These are phyloP conservation scores for Fusarium neocosmosporiellum DNA, from an alignment of 2,329 filamentous ascomycete genomes.

Conservation along the genomic window DNA sequence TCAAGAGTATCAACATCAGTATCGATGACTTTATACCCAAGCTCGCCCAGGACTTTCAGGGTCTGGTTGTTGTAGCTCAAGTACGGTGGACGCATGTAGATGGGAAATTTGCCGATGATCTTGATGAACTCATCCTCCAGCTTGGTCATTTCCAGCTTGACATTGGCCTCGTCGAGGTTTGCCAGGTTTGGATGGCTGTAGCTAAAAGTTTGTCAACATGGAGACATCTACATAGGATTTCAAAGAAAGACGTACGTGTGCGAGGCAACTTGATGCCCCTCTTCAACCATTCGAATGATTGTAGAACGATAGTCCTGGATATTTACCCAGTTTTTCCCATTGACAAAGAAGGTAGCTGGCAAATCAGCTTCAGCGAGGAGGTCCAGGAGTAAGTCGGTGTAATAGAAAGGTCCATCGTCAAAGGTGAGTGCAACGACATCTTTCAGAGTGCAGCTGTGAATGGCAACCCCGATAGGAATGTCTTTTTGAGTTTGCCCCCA, in stretches of 20 bases:
- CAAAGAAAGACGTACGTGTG: conserved; percentile 49
- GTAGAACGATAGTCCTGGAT: conserved; percentile 36
- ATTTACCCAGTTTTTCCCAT: conserved; percentile 38
- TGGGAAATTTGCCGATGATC: conserved; percentile 44
- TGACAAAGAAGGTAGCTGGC: conserved; percentile 47
- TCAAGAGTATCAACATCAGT: conserved; percentile 68
- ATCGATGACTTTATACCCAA: conserved; percentile 64
- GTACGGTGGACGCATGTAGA: conserved; percentile 53
- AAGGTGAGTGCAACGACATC: conserved; percentile 51
- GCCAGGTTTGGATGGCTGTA: conserved; percentile 49
- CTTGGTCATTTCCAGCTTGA: conserved; percentile 40
- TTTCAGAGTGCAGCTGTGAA: conserved; percentile 39
- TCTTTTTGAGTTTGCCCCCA: not conserved
- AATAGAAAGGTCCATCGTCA: conserved; percentile 53
- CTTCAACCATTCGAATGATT: conserved; percentile 53
- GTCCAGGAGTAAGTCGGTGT: conserved; percentile 50
- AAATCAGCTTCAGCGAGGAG: conserved; percentile 37
- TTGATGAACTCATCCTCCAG: conserved; percentile 47
- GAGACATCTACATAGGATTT: conserved; percentile 30
- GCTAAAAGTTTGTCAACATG: conserved; percentile 17
- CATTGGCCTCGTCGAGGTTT: conserved; percentile 34
- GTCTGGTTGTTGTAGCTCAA: conserved; percentile 48
- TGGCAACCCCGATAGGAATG: conserved; percentile 27
- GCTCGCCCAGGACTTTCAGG: conserved; percentile 41
- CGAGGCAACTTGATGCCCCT: conserved; percentile 67